phyloP scores from a whole-genome alignment of 1,139 yeast genomes.

The Suhomyces atakaporum region DNA sequence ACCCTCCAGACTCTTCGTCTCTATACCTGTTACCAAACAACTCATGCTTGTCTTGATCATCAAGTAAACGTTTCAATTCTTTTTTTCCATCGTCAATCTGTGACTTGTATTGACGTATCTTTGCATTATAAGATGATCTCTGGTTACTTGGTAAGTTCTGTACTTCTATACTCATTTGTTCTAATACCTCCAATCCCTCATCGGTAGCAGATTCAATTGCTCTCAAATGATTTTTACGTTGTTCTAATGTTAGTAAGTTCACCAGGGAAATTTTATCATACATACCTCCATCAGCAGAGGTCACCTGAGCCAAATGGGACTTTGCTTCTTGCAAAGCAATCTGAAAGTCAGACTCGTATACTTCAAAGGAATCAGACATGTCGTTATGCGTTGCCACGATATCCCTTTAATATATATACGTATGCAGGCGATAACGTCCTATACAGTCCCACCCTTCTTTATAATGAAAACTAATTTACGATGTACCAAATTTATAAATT shows the following conservation, averaged over 20 bases:
- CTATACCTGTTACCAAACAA: conserved; percentile 62
- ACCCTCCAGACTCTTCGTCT: conserved; percentile 35
- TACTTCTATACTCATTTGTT: conserved; percentile 79
- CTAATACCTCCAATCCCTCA: conserved; percentile 76
- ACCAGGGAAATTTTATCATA: conserved; percentile 14
- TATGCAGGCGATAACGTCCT: too few relatives aligned
- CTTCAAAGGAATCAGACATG: conserved; percentile 63
- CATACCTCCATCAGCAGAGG: conserved; percentile 55
- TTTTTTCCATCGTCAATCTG: conserved; percentile 62
- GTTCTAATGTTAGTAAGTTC: conserved; percentile 11
- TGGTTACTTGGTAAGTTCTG: conserved; percentile 75
- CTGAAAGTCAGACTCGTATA: conserved; percentile 75
- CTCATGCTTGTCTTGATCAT: conserved; percentile 65
- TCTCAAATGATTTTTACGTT: conserved; percentile 50
- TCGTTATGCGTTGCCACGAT: conserved; percentile 6
- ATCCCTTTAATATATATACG: conserved; percentile 2
- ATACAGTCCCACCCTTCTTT: too few relatives aligned
- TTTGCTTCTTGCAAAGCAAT: conserved; percentile 71
- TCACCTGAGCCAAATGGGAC: conserved; percentile 62
- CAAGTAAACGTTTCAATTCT: conserved; percentile 52
- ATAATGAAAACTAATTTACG: not conserved
- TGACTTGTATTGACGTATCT: conserved; percentile 64
- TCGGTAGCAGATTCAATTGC: conserved; percentile 71
- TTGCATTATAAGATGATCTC: conserved; percentile 68
- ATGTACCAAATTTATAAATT: not conserved